Evolutionary conservation across 1,284 basidiomycete genomes (phyloP), one percentile per base, ranked within the genome.

Genomic region (Ustilago lituana): DNA sequence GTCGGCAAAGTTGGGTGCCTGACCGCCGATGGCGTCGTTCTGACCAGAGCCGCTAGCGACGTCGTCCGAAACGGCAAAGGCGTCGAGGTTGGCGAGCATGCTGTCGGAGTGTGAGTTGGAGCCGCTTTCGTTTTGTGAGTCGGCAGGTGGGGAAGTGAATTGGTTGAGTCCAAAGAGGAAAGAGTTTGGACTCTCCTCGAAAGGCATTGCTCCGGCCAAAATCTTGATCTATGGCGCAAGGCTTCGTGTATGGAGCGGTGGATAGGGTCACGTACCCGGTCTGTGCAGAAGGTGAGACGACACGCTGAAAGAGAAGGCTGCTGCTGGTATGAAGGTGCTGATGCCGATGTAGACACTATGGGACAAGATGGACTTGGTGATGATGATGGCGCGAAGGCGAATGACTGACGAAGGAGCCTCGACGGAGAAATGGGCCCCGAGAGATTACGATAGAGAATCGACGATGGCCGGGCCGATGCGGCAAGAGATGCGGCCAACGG

Each of bases 81-180:
- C 69, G 15, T 75, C 67, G 20, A 74, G 43, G 14, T 55, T 66
- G 54, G 67, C 71, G 27, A 74, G 67, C 67, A 74, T 70, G 47
- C 29, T 71, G 64, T 57, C 59, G 36, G 61, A 58, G 15, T 62
- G 48, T 10, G 61, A 57, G 36, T 65, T 61, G 57, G 27, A 37
- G 9, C 26, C 54, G 50, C 65, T 52, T 17, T 63, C 60, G 62
- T 55, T 58, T 19, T 46, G 62, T 12, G 55, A 54, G 22, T 72
- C 64, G 33, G 69, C 56, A n/a, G 55, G 24, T 0, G 69, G 63
- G 0, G 69, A 72, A 10, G 73, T 63, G 58, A 78, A 71, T 49
- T 78, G 72, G 52, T 78, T 75, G 50, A 78, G 70, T 40, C 76
- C 76, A 55, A 78, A 65, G 39, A 78, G 67, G 69, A 74, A 78